Evolutionary conservation across 1,139 yeast genomes (phyloP).

Genomic region (Geotrichum reessii): DNA sequence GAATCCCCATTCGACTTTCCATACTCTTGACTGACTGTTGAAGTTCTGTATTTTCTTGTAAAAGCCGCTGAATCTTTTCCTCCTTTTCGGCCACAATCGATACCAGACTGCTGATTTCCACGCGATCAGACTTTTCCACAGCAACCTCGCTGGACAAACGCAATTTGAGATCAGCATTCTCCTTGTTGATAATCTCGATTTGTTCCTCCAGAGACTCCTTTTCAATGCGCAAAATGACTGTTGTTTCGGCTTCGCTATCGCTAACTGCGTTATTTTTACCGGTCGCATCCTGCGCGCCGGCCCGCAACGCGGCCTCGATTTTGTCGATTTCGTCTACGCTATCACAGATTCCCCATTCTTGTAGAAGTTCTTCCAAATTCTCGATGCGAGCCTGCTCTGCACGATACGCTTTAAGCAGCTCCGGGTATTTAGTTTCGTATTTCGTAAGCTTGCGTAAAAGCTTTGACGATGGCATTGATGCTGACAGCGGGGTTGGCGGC

Average conservation of each 20-base stretch:
- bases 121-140: conserved; percentile 21
- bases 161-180: conserved; percentile 15
- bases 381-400: neutral
- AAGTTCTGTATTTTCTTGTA: conserved; percentile 10
- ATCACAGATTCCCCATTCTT: neutral
- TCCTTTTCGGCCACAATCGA: conserved; percentile 25
- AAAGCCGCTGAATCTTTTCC: conserved; percentile 19
- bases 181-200: conserved; percentile 10
- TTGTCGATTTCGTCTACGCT: neutral
- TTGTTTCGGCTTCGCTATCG: conserved; percentile 6
- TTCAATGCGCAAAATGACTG: conserved; percentile 7
- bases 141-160: conserved; percentile 15
- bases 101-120: conserved; percentile 31
- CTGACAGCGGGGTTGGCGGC: neutral
- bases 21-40: conserved; percentile 12
- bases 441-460: neutral
- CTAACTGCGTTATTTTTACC: conserved; percentile 15
- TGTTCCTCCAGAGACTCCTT: conserved; percentile 13
- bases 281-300: conserved; percentile 9
- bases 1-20: conserved; percentile 27
- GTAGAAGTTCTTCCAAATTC: neutral
- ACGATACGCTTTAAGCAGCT: neutral
- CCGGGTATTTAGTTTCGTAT: neutral
- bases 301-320: conserved; percentile 3
- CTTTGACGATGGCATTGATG: neutral